These are phyloP conservation scores for Phytophthora vignae DNA, from an alignment of 352 stramenopile genomes.

Conservation along the genomic window DNA sequence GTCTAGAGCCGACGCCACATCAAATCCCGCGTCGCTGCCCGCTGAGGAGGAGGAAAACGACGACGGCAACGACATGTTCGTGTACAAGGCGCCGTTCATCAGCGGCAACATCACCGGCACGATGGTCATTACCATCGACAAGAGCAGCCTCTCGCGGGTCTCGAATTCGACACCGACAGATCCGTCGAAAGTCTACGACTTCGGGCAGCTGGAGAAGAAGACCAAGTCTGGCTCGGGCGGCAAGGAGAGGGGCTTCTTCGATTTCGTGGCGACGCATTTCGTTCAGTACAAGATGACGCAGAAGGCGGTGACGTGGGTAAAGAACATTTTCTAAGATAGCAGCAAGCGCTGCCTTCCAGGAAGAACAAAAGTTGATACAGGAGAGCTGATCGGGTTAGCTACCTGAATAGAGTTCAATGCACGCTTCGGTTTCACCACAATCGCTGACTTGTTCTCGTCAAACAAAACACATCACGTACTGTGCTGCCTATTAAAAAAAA, in stretches of 20 bases:
- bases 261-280: conserved; percentile 1
- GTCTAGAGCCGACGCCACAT: background rate
- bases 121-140: conserved; percentile 12
- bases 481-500: too few species aligned
- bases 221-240: background rate
- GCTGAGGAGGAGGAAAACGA: background rate
- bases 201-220: background rate
- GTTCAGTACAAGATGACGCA: conserved; percentile 7
- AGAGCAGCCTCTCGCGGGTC: background rate
- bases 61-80: conserved; percentile 2
- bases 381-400: too few species aligned
- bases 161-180: too few species aligned
- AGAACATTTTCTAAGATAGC: background rate
- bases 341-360: too few species aligned
- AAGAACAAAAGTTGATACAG: too few species aligned
- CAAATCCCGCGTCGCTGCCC: background rate
- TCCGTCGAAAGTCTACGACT: background rate
- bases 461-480: too few species aligned
- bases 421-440: too few species aligned
- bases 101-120: conserved; percentile 8
- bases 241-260: background rate
- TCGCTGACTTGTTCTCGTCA: too few species aligned
- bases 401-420: too few species aligned
- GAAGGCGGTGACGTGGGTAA: conserved; percentile 1
- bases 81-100: conserved; percentile 7